Base-by-base conservation (phyloP, 2,329 filamentous ascomycete genomes). In the Saccharata proteae region DNA sequence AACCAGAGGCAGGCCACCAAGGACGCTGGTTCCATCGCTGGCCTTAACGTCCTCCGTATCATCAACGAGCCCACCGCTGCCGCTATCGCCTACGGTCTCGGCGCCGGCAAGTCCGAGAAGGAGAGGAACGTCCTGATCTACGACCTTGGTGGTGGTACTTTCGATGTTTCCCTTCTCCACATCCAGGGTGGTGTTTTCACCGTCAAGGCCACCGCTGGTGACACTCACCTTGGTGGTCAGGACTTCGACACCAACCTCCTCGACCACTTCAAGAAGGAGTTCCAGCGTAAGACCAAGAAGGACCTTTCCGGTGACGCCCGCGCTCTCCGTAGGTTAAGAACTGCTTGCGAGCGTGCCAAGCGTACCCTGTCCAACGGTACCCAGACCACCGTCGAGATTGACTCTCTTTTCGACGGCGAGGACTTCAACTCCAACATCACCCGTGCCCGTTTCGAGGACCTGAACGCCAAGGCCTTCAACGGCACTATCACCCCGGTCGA, bases 131-230 rank as follows among this genome's bases (percentile, higher is more conserved):
- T 98, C 55, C 75, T 98, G 48, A 96, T 98, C 71, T 98, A 96
- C 73, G 90, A 98, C 78, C 79, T 98, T 43, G 90, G 90, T 75
- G 90, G 90, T 75, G 90, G 90, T 75, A 98, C 90, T 61, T 98
- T 98, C 67, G 90, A 98, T 94, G 90, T 98, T 16, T 96, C 90
- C 43, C 83, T 96, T 47, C 76, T 98, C 26, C 88, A 93, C 74
- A 96, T 98, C 60, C 85, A 96, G 69, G 86, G 88, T 58, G 90
- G 90, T 73, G 90, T 98, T 54, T 98, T 98, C 75, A 93, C 88
- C 44, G 90, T 96, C 61, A 93, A 92, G 77, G 86, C 88, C 41
- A 96, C 90, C 38, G 86, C 88, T 54, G 90, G 90, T 76, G 88
- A 98, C 55, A 94, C 85, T 54, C 86, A 94, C 61, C 69, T 94